phyloP scores from a whole-genome alignment of 192 early-diverging fungal species.

The Obelidium mucronatum region DNA sequence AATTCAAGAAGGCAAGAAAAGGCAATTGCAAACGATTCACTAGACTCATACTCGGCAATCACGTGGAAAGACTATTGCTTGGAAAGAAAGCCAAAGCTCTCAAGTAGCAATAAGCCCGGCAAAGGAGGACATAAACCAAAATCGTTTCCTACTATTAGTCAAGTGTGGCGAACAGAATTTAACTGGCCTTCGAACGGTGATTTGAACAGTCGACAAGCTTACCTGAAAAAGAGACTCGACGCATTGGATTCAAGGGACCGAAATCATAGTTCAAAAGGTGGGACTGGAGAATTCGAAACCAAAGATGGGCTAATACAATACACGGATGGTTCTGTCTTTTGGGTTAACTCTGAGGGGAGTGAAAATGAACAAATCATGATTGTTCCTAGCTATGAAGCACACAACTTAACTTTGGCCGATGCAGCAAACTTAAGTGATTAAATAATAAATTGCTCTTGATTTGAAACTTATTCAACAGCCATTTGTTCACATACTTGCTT shows the following conservation, averaged over 20 bases:
- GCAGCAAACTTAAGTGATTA: too few relatives aligned
- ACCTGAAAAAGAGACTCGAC: not conserved
- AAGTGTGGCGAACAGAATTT: not conserved
- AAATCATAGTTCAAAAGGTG: not conserved
- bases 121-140: not conserved
- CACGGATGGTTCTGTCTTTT: not conserved
- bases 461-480: too few relatives aligned
- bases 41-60: too few relatives aligned
- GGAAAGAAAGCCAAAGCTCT: too few relatives aligned
- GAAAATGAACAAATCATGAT: not conserved
- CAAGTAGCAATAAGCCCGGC: not conserved
- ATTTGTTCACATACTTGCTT: too few relatives aligned
- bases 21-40: too few relatives aligned
- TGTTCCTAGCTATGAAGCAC: not conserved
- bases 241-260: not conserved
- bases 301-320: not conserved
- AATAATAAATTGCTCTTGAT: too few relatives aligned
- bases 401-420: not conserved
- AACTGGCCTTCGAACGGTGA: not conserved
- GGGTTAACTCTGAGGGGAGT: not conserved
- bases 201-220: not conserved
- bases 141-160: not conserved
- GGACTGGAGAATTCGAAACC: not conserved
- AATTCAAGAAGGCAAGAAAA: too few relatives aligned
- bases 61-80: too few relatives aligned